Evolutionary conservation across 2,329 filamentous ascomycete genomes (phyloP).

Genomic region (Helotiales sp.): DNA sequence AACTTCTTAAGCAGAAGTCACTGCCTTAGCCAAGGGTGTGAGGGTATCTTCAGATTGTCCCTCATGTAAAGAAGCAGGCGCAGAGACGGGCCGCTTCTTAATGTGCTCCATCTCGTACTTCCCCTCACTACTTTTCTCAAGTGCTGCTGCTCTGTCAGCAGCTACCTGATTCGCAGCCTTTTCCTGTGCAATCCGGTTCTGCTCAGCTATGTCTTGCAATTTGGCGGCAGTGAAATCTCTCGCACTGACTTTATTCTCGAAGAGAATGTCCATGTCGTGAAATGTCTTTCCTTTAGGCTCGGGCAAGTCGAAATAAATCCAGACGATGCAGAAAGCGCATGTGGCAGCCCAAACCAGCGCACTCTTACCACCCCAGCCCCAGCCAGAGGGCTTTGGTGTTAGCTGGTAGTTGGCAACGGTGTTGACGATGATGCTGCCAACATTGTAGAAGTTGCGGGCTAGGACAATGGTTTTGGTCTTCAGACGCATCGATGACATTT

Average conservation of each 20-base stretch:
- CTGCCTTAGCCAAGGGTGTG: too few species aligned
- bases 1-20: too few species aligned
- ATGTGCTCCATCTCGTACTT: too few species aligned
- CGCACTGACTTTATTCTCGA: slow-evolving; percentile 6
- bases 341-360: slow-evolving; percentile 50
- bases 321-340: slow-evolving; percentile 44
- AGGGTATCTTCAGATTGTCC: too few species aligned
- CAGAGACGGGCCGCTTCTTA: too few species aligned
- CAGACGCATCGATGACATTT: slow-evolving; percentile 48
- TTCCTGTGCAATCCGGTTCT: too few species aligned
- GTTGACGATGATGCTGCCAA: slow-evolving; percentile 40
- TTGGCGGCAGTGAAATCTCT: slow-evolving; percentile 13
- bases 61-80: too few species aligned
- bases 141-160: too few species aligned
- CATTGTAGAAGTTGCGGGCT: slow-evolving; percentile 48
- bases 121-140: too few species aligned
- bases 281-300: slow-evolving; percentile 43
- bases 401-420: slow-evolving; percentile 72
- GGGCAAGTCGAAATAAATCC: slow-evolving; percentile 48
- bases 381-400: slow-evolving; percentile 50
- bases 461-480: slow-evolving; percentile 32
- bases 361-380: slow-evolving; percentile 46
- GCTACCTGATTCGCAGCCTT: too few species aligned
- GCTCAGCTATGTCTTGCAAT: too few species aligned
- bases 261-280: slow-evolving; percentile 21